Conservation (phyloP, 768 basidiomycete species). For the Rhodotorula paludigena region DNA sequence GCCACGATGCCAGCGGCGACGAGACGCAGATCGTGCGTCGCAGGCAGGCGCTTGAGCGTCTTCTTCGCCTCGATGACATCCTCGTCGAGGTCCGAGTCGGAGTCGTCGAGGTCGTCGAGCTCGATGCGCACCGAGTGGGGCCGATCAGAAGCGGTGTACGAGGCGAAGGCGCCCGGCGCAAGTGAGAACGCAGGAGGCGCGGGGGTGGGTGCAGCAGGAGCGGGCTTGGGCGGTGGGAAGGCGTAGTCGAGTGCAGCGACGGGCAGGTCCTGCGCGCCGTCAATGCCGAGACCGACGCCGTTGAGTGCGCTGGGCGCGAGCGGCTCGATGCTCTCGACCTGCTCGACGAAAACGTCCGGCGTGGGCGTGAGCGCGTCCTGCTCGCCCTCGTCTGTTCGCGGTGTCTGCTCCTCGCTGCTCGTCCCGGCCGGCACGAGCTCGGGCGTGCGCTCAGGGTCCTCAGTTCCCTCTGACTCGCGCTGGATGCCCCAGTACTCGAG, state of each 20-base stretch:
- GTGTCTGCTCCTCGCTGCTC: conserved; percentile 60
- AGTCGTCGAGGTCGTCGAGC: conserved; percentile 43
- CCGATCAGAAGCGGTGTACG: neutral
- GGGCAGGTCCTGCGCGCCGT: neutral
- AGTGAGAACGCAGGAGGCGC: neutral
- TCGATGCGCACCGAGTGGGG: conserved; percentile 34
- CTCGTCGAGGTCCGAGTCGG: conserved; percentile 36
- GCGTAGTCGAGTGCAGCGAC: conserved; percentile 27
- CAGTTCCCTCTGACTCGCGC: conserved; percentile 49
- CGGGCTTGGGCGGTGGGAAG: conserved; percentile 56
- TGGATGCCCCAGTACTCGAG: conserved; percentile 44
- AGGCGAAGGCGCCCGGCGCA: neutral
- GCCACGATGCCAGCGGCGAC: neutral
- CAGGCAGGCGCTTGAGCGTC: conserved; percentile 41
- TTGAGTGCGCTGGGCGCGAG: neutral
- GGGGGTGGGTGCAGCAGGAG: conserved; percentile 35
- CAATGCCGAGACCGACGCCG: neutral
- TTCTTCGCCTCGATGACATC: conserved; percentile 32
- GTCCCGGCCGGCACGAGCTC: conserved; percentile 72
- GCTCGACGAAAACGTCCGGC: neutral
- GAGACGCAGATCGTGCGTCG: conserved; percentile 33
- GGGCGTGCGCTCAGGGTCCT: conserved; percentile 48
- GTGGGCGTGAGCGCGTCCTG: neutral
- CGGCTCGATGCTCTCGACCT: conserved; percentile 9
- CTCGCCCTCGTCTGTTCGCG: conserved; percentile 54